A percentile compares a stretch with the other conserved stretches of the same genome.
Evolutionary conservation across 495 filamentous ascomycete species (phyloP).

Genomic region (Trichoderma erinaceum): DNA sequence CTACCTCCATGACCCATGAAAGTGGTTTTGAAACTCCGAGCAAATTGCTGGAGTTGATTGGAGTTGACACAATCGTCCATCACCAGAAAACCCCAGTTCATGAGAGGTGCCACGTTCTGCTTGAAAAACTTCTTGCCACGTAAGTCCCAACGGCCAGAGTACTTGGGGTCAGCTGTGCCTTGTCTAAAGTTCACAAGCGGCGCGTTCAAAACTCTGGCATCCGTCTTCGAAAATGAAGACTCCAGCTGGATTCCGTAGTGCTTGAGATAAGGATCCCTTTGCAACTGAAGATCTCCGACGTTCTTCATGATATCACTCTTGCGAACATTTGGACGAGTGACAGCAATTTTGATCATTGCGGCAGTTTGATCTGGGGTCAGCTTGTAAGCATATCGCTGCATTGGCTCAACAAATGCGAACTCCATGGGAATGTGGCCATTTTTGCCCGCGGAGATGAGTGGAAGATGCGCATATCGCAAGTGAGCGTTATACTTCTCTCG

Average conservation of each 20-base stretch:
- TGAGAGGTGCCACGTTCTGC: constrained; percentile 52
- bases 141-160: constrained; percentile 76
- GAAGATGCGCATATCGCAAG: constrained; percentile 47
- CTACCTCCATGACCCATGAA: constrained; percentile 69
- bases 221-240: constrained; percentile 50
- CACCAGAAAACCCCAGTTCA: constrained; percentile 60
- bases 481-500: constrained; percentile 52
- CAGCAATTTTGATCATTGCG: constrained; percentile 84
- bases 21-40: constrained; percentile 50
- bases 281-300: constrained; percentile 61
- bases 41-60: constrained; percentile 15
- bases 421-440: constrained; percentile 74
- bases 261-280: constrained; percentile 57
- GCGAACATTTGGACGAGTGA: constrained; percentile 56
- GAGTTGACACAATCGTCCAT: constrained; percentile 41
- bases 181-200: constrained; percentile 63
- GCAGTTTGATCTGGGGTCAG: constrained; percentile 63
- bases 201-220: constrained; percentile 63
- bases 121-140: constrained; percentile 67
- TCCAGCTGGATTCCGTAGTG: constrained; percentile 65
- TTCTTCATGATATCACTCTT: constrained; percentile 56
- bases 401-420: constrained; percentile 44
- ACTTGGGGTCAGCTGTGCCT: constrained; percentile 47
- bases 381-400: constrained; percentile 77
- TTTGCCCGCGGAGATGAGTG: constrained; percentile 65